Evolutionary conservation across 441 rosid species (phyloP), one percentile per base, ranked within the genome.

Genomic region (Melastoma candidum): DNA sequence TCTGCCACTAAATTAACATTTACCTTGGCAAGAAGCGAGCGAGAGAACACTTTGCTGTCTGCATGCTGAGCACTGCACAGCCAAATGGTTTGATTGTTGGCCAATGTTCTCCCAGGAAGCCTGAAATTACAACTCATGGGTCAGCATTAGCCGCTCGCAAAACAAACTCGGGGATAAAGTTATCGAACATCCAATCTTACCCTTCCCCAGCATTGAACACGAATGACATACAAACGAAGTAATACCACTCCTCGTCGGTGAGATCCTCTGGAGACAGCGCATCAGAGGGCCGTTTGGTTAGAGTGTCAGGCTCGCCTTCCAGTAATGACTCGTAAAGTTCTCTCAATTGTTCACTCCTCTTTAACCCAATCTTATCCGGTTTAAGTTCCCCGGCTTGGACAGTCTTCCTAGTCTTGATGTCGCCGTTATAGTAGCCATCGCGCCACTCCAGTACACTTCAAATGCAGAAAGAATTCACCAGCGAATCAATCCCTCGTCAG

Each of bases 141-240:
- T 36, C 41, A 36, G 41, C 41, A 36, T 36, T 27, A 5, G 12
- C 55, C 4, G 17, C 50, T 43, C 52, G 8, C 8, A 6, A 32
- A 4, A 46, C 6, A 5, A 26, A 5, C 48, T 11, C 14, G 2
- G n/a, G 47, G 49, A 49, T 58, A 57, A 32, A 54, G 6, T 36
- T 2, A 6, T 36, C 41, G 41, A 70, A 64, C 36, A 17, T 26
- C 11, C 17, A 13, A 60, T 13, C 44, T 46, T 70, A 86, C 95
- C 95, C 72, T 74, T 86, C 80, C 24, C 87, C 85, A 27, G 74
- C 72, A 71, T 76, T 72, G 85, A 90, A 90, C 47, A 72, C 72
- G 66, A 84, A 90, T 57, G 95, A 85, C 95, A 90, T 90, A 78
- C 89, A 90, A 66, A 90, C 87, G 69, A 89, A 57, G 74, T 86